phyloP scores from a whole-genome alignment of 2,329 filamentous ascomycete genomes.

The Colletotrichum noveboracense region DNA sequence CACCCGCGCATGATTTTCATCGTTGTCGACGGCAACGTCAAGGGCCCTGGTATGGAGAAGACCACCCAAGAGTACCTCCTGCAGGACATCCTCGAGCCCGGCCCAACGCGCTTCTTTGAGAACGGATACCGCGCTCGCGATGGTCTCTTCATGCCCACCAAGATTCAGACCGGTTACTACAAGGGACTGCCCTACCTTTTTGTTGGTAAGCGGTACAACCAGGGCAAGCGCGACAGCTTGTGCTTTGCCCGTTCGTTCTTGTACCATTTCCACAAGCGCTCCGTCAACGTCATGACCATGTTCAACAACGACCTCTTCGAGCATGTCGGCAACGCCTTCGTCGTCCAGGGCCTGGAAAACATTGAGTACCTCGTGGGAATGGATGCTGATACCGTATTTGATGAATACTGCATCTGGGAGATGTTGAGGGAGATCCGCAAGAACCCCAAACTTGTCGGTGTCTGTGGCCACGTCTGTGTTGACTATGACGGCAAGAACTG shows the following conservation, averaged over 20 bases:
- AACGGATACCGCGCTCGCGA: slow-evolving; percentile 52
- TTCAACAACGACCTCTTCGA: slow-evolving; percentile 50
- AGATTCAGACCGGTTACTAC: slow-evolving; percentile 47
- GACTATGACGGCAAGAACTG: slow-evolving; percentile 47
- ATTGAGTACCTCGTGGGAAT: slow-evolving; percentile 50
- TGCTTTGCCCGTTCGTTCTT: slow-evolving; percentile 55
- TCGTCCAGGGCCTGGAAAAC: slow-evolving; percentile 41
- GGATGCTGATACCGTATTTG: slow-evolving; percentile 55
- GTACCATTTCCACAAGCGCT: slow-evolving; percentile 51
- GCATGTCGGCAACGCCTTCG: slow-evolving; percentile 42
- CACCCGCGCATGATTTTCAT: slow-evolving; percentile 51
- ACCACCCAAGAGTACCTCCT: slow-evolving; percentile 52
- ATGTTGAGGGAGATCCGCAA: slow-evolving; percentile 48
- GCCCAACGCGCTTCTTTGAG: slow-evolving; percentile 37
- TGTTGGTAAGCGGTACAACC: slow-evolving; percentile 54
- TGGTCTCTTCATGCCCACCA: slow-evolving; percentile 50
- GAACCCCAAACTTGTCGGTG: slow-evolving; percentile 48
- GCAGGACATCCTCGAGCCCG: slow-evolving; percentile 48
- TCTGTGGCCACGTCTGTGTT: slow-evolving; percentile 54
- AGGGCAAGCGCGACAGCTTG: slow-evolving; percentile 54
- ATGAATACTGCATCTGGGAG: slow-evolving; percentile 47
- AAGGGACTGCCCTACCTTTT: slow-evolving; percentile 51
- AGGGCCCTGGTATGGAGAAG: slow-evolving; percentile 51
- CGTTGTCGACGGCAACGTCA: slow-evolving; percentile 52
- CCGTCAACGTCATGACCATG: slow-evolving; percentile 46